Base-by-base conservation (phyloP, 1,284 basidiomycete species). In the Mycena sp. region DNA sequence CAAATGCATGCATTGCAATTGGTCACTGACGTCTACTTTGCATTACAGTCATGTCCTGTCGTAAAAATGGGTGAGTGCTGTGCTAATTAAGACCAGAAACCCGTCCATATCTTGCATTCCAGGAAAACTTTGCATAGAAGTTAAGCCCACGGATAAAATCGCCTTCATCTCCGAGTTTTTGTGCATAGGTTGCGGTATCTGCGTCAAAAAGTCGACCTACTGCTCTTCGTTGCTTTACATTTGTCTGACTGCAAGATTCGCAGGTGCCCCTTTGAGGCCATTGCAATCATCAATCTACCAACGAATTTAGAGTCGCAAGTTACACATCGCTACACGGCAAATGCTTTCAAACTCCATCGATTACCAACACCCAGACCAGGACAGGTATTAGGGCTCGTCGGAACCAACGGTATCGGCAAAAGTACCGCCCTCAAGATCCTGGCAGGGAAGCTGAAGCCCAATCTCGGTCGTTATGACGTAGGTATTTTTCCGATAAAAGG, bases 341-440 rank as follows among this genome's bases (percentile, higher is more conserved):
- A 99, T 78, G 88, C 96, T 16, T 99, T 99, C 87, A 99, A 99
- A 80, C 89, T 99, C 6, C 96, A 98, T 84, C 91, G 96, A 65
- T 84, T 99, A 48, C 96, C 96, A 37, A 97, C 94, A 51, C 96
- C 96, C 57, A 85, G 96, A 65, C 95, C 96, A 1, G 96, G 96
- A 7, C 96, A 98, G 79, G 96, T 99, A 4, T 86, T 99, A 32
- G 96, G 96, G 72, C 86, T 99, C 30, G 96, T 98, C 37, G 96
- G 96, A 49, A 98, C 96, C 1, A 99, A 99, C 81, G 96, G 96
- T 90, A 99, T 98, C 70, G 96, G 96, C 57, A 99, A 99, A 83
- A 96, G 93, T 70, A 99, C 96, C 0, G 96, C 96, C 6, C 83
- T 99, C 65, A 98, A 98, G 81, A 92, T 99, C 67, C 82, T 99